Evolutionary conservation across 768 basidiomycete species (phyloP), one percentile per base, ranked within the genome.

Genomic region (Suillus luteus): DNA sequence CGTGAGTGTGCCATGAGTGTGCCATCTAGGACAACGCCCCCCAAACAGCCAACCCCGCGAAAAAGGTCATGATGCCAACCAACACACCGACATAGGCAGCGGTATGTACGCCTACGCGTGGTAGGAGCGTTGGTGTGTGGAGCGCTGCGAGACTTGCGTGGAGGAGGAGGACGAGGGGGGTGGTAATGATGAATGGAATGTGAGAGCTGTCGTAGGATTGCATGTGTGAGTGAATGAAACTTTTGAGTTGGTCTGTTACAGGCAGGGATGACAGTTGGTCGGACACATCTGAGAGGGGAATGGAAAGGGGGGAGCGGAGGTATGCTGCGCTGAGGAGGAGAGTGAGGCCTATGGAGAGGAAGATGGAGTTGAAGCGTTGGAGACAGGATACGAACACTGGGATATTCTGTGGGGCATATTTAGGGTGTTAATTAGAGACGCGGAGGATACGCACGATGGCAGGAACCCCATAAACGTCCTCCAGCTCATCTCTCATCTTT

Each of bases 361-460:
- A 72, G 64, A 93, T 82, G 5, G 88, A 83, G 72, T 92, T 91
- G 64, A 92, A 76, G 61, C 92, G 85, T 71, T 92, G 90, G 60
- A 95, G 79, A 70, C 87, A 89, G 9, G 88, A 85, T 22, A 95
- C 82, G 71, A 93, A 90, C 3, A 91, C 86, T 0, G 92, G 92
- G 37, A 95, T 91, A 65, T 81, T 82, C 91, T 49, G 24, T 9
- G 24, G 5, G 24, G 8, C 3, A 15, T 27, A 1, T 14, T 24
- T 24, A 49, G 14, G 24, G 14, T 15, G 24, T 49, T 8, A 4
- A 24, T 49, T 65, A 68, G 55, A 61, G 19, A 24, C 22, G 9
- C 7, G 14, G 2, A 40, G n/a, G 52, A 51, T 12, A 86, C 89
- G 67, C 73, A 92, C 91, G 54, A 94, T 86, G 44, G 89, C 80